phyloP scores from a whole-genome alignment of 108 stramenopile species.

The Nitzschia inconspicua region DNA sequence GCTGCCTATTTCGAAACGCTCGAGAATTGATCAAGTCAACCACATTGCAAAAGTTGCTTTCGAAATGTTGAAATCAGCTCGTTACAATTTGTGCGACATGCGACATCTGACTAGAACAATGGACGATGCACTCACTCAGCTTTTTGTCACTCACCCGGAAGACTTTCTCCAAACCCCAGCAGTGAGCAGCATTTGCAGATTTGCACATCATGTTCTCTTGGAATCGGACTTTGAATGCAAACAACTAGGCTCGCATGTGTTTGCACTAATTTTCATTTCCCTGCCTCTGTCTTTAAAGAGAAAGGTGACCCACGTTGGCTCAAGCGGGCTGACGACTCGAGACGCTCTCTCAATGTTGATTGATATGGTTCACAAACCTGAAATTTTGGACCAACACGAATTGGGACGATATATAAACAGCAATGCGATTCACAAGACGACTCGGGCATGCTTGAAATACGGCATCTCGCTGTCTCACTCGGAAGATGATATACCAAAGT shows the following conservation, averaged over 20 bases:
- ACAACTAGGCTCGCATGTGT: neutral
- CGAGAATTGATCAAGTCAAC: too few species aligned
- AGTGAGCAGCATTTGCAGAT: neutral
- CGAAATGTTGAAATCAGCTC: too few species aligned
- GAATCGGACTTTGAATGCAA: neutral
- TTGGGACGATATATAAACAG: too few species aligned
- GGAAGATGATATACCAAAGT: neutral
- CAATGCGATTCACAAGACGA: conserved; percentile 13
- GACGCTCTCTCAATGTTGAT: too few species aligned
- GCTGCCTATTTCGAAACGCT: too few species aligned
- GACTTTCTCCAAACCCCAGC: neutral
- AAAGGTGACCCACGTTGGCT: too few species aligned
- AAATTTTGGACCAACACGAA: too few species aligned
- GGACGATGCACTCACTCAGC: neutral
- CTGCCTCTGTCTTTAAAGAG: neutral
- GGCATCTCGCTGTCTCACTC: neutral
- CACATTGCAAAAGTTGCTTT: neutral
- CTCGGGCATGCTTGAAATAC: conserved; percentile 20
- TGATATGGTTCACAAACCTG: too few species aligned
- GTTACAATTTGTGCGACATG: conserved; percentile 2
- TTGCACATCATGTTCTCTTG: neutral
- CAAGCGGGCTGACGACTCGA: too few species aligned
- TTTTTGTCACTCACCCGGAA: neutral
- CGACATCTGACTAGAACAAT: too few species aligned
- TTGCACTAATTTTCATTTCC: neutral